Evolutionary conservation across 2,329 filamentous ascomycete genomes (phyloP).

Genomic region (Camptophora hylomeconis): DNA sequence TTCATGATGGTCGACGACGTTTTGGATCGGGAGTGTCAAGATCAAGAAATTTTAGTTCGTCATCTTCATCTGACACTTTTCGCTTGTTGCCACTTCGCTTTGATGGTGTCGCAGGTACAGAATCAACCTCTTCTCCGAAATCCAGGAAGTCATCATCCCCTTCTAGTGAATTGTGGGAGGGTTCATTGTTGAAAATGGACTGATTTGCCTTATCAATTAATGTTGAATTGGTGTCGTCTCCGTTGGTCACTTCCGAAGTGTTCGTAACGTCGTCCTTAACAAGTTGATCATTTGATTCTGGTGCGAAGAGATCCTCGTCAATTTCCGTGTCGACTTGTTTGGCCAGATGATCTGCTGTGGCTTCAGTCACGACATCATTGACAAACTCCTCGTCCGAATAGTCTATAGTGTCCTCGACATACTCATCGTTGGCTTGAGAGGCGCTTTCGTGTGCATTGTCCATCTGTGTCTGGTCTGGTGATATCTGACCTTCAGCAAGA

Average conservation of each 20-base stretch:
- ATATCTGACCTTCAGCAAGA: not conserved
- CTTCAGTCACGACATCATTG: not conserved
- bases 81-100: constrained; percentile 12
- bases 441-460: no score
- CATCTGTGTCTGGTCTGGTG: not conserved
- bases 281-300: constrained; percentile 3
- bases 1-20: constrained; percentile 11
- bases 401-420: no score
- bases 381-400: not conserved
- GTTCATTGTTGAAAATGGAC: constrained; percentile 1
- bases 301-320: constrained; percentile 12
- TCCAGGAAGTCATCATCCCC: constrained; percentile 1
- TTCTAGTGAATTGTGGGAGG: constrained; percentile 1
- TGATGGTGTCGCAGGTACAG: constrained; percentile 9
- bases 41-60: constrained; percentile 13
- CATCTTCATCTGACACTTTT: constrained; percentile 15
- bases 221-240: not conserved
- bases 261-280: constrained; percentile 2
- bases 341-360: no score
- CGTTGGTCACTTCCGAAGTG: constrained; percentile 1
- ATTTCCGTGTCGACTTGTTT: constrained; percentile 2
- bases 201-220: not conserved
- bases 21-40: constrained; percentile 16
- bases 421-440: no score
- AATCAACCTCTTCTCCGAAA: not conserved